A percentile compares a stretch with the other conserved stretches of the same genome.
Conservation (phyloP, 2,329 filamentous ascomycete species). For the Diaporthe longicolla region DNA sequence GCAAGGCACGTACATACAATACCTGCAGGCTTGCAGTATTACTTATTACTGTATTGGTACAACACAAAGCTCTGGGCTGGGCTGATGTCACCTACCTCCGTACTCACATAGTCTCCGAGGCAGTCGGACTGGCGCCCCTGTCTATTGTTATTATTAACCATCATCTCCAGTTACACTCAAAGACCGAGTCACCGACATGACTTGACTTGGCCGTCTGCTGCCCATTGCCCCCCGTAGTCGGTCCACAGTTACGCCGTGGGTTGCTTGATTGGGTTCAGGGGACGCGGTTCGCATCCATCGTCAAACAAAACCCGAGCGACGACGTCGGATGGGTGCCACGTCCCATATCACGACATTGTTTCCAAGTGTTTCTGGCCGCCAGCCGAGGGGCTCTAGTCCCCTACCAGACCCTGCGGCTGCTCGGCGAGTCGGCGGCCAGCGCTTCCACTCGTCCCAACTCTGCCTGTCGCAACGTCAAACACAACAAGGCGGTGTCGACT, state of each 20-base stretch:
- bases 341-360: constrained; percentile 30
- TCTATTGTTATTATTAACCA: constrained; percentile 3
- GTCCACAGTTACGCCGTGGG: constrained; percentile 8
- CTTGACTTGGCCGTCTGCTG: background rate
- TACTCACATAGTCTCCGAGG: background rate
- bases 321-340: constrained; percentile 25
- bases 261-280: constrained; percentile 28
- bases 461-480: constrained; percentile 32
- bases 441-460: constrained; percentile 29
- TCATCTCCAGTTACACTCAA: background rate
- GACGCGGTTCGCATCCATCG: constrained; percentile 7
- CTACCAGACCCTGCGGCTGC: constrained; percentile 17
- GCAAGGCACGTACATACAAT: constrained; percentile 27
- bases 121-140: constrained; percentile 30
- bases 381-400: constrained; percentile 4
- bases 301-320: constrained; percentile 18
- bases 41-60: no score
- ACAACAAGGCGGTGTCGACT: constrained; percentile 32
- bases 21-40: no score
- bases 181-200: constrained; percentile 20
- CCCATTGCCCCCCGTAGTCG: background rate
- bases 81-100: constrained; percentile 30
- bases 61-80: constrained; percentile 24
- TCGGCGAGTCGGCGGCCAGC: constrained; percentile 23
- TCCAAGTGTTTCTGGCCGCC: constrained; percentile 30